Evolutionary conservation across 768 basidiomycete genomes (phyloP).

Genomic region (Auriculariales sp.): DNA sequence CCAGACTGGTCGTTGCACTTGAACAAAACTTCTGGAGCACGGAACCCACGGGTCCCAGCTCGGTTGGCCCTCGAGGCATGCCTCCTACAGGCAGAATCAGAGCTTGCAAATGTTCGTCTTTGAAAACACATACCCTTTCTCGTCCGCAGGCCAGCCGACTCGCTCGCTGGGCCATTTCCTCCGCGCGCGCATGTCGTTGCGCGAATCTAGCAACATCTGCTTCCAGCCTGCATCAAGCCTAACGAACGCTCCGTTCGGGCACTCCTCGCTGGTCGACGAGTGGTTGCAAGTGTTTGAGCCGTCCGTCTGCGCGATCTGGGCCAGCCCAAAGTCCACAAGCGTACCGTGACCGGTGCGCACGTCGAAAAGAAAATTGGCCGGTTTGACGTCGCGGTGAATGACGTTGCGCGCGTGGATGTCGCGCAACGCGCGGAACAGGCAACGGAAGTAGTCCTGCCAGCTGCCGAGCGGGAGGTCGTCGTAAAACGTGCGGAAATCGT

Average conservation of each 20-base stretch:
- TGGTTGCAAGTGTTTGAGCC: slow-evolving; percentile 50
- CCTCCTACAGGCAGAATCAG: slow-evolving; percentile 19
- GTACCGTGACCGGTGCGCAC: slow-evolving; percentile 70
- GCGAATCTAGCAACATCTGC: slow-evolving; percentile 43
- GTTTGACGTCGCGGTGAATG: slow-evolving; percentile 95
- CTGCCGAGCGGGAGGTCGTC: slow-evolving; percentile 54
- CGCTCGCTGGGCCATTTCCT: slow-evolving; percentile 41
- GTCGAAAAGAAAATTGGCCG: slow-evolving; percentile 93
- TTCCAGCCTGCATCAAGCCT: slow-evolving; percentile 36
- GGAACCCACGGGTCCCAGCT: slow-evolving; percentile 92
- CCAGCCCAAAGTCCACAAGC: slow-evolving; percentile 89
- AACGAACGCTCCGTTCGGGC: slow-evolving; percentile 55
- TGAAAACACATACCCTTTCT: slow-evolving; percentile 36
- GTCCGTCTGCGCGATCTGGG: slow-evolving; percentile 46
- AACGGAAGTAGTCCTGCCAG: slow-evolving; percentile 77
- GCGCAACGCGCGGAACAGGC: slow-evolving; percentile 77
- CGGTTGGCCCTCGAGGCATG: slow-evolving; percentile 85
- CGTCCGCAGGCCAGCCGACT: slow-evolving; percentile 68
- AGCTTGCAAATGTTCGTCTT: slow-evolving; percentile 1
- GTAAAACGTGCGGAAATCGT: slow-evolving; percentile 88
- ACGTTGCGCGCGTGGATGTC: slow-evolving; percentile 78
- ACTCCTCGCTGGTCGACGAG: slow-evolving; percentile 39
- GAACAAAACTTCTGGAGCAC: slow-evolving; percentile 89
- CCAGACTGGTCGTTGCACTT: slow-evolving; percentile 91
- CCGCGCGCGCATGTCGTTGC: slow-evolving; percentile 23